These are phyloP conservation scores for Penicillium sp. DNA, from an alignment of 2,329 filamentous ascomycete species.

Conservation along the genomic window DNA sequence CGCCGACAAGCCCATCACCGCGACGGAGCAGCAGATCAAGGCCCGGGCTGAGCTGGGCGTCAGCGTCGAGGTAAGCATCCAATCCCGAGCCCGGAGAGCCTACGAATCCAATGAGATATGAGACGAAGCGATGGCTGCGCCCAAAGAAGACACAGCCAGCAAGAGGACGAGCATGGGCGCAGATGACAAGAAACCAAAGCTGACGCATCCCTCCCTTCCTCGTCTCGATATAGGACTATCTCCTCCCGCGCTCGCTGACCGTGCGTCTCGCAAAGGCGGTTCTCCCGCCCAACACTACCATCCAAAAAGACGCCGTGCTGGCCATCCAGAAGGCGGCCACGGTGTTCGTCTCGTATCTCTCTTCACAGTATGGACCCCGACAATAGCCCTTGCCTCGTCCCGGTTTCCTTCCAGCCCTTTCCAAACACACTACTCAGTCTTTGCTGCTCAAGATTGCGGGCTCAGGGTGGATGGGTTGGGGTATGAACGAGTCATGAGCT, in stretches of 20 bases:
- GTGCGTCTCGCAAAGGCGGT: constrained; percentile 62
- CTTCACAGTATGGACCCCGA: constrained; percentile 53
- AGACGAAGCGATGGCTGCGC: too few relatives aligned
- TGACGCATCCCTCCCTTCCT: too few relatives aligned
- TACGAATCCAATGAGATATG: too few relatives aligned
- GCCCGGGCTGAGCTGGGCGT: constrained; percentile 39
- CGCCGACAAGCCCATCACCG: constrained; percentile 30
- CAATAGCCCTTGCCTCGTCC: too few relatives aligned
- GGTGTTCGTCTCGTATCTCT: constrained; percentile 64
- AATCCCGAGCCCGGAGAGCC: too few relatives aligned
- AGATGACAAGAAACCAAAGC: too few relatives aligned
- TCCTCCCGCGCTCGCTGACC: constrained; percentile 61
- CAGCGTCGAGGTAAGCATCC: constrained; percentile 38
- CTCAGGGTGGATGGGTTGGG: too few relatives aligned
- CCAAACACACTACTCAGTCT: too few relatives aligned
- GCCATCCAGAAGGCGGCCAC: constrained; percentile 65
- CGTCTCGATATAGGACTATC: constrained; percentile 59
- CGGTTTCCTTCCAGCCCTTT: neutral
- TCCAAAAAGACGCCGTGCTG: constrained; percentile 63
- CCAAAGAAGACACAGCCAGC: too few relatives aligned
- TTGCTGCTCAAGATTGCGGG: too few relatives aligned
- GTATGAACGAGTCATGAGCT: too few relatives aligned
- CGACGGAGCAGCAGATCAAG: constrained; percentile 42
- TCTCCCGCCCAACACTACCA: constrained; percentile 62
- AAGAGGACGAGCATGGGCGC: too few relatives aligned